Evolutionary conservation across 106 monocot genomes (phyloP).

Genomic region (Dactylorhiza incarnata): DNA sequence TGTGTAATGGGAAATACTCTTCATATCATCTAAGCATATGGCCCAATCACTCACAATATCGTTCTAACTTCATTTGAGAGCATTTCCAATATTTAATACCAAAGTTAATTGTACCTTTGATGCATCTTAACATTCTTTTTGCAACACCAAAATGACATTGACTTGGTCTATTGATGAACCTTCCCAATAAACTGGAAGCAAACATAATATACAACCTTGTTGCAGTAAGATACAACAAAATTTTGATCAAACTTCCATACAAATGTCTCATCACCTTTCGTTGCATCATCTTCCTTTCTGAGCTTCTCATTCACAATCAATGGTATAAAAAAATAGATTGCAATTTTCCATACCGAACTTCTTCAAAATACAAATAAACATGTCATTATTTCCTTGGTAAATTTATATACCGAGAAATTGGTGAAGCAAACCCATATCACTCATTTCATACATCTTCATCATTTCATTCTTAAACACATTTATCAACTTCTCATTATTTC

Average conservation of each 20-base stretch:
- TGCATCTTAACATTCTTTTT: no score
- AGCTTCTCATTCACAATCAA: not conserved
- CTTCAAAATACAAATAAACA: not conserved
- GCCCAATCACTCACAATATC: not conserved
- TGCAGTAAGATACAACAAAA: not conserved
- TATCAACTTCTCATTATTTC: not conserved
- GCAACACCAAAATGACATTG: not conserved
- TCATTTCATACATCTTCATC: not conserved
- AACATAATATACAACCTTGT: not conserved
- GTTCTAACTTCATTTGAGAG: not conserved
- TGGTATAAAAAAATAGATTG: not conserved
- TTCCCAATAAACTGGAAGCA: not conserved
- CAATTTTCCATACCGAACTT: not conserved
- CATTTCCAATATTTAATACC: no score
- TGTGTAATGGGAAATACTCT: constrained; percentile 2
- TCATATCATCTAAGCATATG: constrained; percentile 1
- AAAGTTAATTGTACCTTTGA: no score
- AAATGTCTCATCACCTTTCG: not conserved
- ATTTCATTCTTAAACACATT: not conserved
- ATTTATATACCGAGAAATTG: not conserved
- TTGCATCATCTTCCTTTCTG: not conserved
- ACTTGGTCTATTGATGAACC: not conserved
- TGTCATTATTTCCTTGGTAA: not conserved
- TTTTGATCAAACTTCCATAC: not conserved
- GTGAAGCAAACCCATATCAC: not conserved